Percentiles rank a stretch among this genome's conserved stretches.
Conservation (phyloP, 129 eudicot species). For the Gnaphalium uliginosum region DNA sequence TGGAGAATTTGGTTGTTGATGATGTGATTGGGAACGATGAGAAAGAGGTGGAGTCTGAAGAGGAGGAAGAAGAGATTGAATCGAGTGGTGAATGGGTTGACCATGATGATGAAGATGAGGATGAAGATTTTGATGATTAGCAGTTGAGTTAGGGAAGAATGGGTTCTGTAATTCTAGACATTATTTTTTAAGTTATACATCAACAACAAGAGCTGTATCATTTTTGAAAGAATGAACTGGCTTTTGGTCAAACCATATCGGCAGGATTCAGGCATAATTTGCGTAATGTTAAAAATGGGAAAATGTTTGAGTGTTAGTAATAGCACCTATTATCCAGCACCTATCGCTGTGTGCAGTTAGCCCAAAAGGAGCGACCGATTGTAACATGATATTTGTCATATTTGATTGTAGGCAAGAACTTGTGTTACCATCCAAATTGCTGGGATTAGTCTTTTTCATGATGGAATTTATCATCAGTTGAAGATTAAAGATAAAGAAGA, state of each 20-base stretch:
- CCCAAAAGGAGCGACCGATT: neutral
- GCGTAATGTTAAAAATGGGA: no score
- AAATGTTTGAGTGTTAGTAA: no score
- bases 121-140: slow-evolving; percentile 44
- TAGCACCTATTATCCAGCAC: no score
- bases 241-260: neutral
- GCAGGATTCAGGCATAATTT: no score
- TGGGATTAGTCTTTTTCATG: no score
- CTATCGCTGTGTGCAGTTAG: no score
- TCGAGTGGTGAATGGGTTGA: slow-evolving; percentile 55
- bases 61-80: slow-evolving; percentile 67
- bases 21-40: slow-evolving; percentile 30
- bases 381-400: neutral
- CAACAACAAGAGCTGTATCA: neutral
- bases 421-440: neutral
- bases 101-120: slow-evolving; percentile 43
- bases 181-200: neutral
- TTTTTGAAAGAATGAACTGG: neutral
- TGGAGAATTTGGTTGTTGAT: slow-evolving; percentile 44
- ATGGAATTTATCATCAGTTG: no score
- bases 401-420: neutral
- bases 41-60: slow-evolving; percentile 49
- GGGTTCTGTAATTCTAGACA: neutral
- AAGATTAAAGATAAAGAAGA: no score
- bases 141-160: neutral